Evolutionary conservation across 257 asterid genomes (phyloP), one percentile per base, ranked within the genome.

Genomic region (Solanum stenotomum): DNA sequence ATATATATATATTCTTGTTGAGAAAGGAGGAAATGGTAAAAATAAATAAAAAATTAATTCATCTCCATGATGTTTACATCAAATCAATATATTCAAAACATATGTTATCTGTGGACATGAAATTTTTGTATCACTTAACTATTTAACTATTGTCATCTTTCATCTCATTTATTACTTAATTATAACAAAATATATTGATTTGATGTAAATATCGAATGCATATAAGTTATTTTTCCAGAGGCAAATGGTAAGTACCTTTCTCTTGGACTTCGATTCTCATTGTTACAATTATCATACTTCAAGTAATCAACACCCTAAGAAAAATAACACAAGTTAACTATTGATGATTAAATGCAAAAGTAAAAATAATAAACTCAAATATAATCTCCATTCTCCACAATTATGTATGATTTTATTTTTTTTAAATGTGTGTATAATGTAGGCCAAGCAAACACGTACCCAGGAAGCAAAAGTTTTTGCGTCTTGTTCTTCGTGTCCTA

Each of bases 391-490:
- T 67, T 40, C 35, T n/a, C 42, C 31, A 65, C 34, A 10, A 29
- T 38, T 6, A 85, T 11, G 10, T 22, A 52, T 44, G 1, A 4
- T 15, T 6, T 4, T 31, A 0, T 31, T 33, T 33, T 33, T 33
- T 33, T 33, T 33, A 33, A 33, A 79, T 4, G 10, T 42, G 18
- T 15, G 18, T 44, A 44, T 79, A 31, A 16, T 52, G 23, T 46
- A 81, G 29, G 27, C 27, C 16, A 81, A 46, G 29, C 20, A 81
- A 46, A 84, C 84, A 77, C 83, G 4, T 89, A 96, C 99, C 99
- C 99, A 96, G 15, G 98, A 93, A 77, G 99, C 97, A 86, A 95
- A 97, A 84, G 98, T 95, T 78, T 92, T 97, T 84, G 99, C 99
- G 90, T 97, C 99, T 91, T 97, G 95, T 10, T 93, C 90, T 89